Evolutionary conservation across 352 stramenopile species (phyloP), one percentile per base, ranked within the genome.

Genomic region (Halophytophthora batemanensis): DNA sequence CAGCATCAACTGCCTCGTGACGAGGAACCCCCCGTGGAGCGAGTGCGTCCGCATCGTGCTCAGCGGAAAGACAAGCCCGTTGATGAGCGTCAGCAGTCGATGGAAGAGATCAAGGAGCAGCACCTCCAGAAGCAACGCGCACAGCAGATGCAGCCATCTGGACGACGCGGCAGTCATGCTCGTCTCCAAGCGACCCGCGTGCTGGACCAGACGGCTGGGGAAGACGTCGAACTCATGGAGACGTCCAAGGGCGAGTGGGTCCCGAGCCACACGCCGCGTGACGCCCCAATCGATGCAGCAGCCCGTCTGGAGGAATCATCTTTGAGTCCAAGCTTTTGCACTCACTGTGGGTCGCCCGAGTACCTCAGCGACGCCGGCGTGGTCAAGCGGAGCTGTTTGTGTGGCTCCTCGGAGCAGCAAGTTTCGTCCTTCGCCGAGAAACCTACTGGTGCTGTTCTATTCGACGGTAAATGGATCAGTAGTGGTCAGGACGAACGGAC

Each of bases 231-330:
- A 51, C 74, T 78, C 49, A 65, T 87, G 36, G 79, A 87, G 49
- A 75, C 62, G 18, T 68, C 62, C 19, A 74, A 76, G 21, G 78
- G 78, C 33, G 66, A 90, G 43, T 90, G 78, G 78, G 63, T 87
- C n/a, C 69, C 71, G 19, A 70, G 66, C 15, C 61, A 68, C 18
- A 46, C 61, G 22, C 18, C 44, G n/a, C 45, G 50, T 21, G 23
- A n/a, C 15, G 52, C 44, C 31, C 51, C 53, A 14, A 44, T 59
- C 34, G 59, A 69, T 2, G 60, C 61, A 17, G 69, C 52, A 21
- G 54, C 57, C 17, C 18, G 41, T 13, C 50, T 53, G 2, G 58
- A 59, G 1, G 59, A 40, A 35, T 46, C 28, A 6, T 52, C 17
- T 3, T n/a, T n/a, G n/a, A 55, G 67, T n/a, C 67, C 64, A 1